These are phyloP conservation scores for Anthracocystis walkeri DNA, from an alignment of 1,284 basidiomycete species.

Conservation along the genomic window DNA sequence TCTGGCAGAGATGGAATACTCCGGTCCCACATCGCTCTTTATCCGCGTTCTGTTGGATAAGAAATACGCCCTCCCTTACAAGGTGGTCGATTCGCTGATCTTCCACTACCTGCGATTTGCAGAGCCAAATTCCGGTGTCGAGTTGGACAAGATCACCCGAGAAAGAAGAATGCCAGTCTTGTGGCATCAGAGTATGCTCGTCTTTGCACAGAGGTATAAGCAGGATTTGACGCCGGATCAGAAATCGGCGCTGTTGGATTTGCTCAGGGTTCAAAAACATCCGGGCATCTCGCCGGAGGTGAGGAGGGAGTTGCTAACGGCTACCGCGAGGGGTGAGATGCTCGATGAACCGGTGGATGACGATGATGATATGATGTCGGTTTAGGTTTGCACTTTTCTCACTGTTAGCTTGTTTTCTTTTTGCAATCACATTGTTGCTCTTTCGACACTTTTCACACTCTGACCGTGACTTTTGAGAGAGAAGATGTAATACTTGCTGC, in stretches of 20 bases:
- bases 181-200: slow-evolving; percentile 97
- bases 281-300: slow-evolving; percentile 90
- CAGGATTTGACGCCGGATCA: slow-evolving; percentile 97
- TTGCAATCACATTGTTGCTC: slow-evolving; percentile 7
- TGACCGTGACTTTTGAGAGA: background rate
- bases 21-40: slow-evolving; percentile 93
- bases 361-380: slow-evolving; percentile 59
- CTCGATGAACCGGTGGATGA: slow-evolving; percentile 65
- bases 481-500: slow-evolving; percentile 2
- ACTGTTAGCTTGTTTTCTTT: background rate
- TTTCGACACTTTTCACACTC: background rate
- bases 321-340: slow-evolving; percentile 72
- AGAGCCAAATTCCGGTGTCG: slow-evolving; percentile 65
- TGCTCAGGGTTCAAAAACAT: slow-evolving; percentile 87
- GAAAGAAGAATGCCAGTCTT: slow-evolving; percentile 78
- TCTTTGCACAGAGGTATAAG: slow-evolving; percentile 95
- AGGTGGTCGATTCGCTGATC: slow-evolving; percentile 95
- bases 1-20: slow-evolving; percentile 95
- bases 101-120: slow-evolving; percentile 97
- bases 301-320: slow-evolving; percentile 79
- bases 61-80: slow-evolving; percentile 97
- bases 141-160: slow-evolving; percentile 55
- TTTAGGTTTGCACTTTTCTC: slow-evolving; percentile 14
- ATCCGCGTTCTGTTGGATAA: slow-evolving; percentile 97
- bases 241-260: slow-evolving; percentile 95